These are phyloP conservation scores for Trichosporon inkin DNA, from an alignment of 1,284 basidiomycete species.

Conservation along the genomic window DNA sequence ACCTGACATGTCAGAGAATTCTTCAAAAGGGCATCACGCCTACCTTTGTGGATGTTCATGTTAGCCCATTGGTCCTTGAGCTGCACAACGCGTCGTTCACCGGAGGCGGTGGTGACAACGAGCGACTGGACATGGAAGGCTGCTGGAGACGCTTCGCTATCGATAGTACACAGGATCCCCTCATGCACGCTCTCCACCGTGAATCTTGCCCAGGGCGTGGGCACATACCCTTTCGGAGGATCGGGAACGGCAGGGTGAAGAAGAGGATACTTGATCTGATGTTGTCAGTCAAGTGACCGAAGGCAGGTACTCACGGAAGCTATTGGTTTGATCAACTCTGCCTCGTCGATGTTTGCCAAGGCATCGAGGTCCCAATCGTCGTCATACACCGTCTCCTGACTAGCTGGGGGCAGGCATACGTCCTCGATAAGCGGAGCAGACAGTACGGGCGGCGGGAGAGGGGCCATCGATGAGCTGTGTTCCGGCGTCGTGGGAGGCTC, in stretches of 20 bases:
- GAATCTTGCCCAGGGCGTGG: conserved; percentile 40
- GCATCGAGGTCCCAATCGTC: conserved; percentile 41
- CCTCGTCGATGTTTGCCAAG: conserved; percentile 34
- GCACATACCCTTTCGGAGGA: conserved; percentile 26
- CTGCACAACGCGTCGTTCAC: conserved; percentile 31
- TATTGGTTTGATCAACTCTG: conserved; percentile 19
- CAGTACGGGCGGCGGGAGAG: background rate
- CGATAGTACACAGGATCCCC: conserved; percentile 21
- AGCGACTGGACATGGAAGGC: conserved; percentile 25
- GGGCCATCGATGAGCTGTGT: background rate
- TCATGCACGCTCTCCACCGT: conserved; percentile 29
- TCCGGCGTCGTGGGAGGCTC: background rate
- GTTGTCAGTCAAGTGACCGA: conserved; percentile 4
- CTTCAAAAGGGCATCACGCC: background rate
- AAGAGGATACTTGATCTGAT: conserved; percentile 35
- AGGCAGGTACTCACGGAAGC: conserved; percentile 15
- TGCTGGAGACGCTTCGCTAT: background rate
- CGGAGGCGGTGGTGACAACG: conserved; percentile 24
- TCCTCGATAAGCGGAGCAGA: background rate
- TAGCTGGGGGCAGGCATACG: background rate
- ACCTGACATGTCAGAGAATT: conserved; percentile 51
- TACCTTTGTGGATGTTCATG: conserved; percentile 30
- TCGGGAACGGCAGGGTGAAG: conserved; percentile 35
- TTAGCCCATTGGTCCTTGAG: conserved; percentile 48
- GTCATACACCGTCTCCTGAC: conserved; percentile 26